Evolutionary conservation across 75 land plant species (phyloP), one percentile per base, ranked within the genome.

Genomic region (Gnetum montanum): DNA sequence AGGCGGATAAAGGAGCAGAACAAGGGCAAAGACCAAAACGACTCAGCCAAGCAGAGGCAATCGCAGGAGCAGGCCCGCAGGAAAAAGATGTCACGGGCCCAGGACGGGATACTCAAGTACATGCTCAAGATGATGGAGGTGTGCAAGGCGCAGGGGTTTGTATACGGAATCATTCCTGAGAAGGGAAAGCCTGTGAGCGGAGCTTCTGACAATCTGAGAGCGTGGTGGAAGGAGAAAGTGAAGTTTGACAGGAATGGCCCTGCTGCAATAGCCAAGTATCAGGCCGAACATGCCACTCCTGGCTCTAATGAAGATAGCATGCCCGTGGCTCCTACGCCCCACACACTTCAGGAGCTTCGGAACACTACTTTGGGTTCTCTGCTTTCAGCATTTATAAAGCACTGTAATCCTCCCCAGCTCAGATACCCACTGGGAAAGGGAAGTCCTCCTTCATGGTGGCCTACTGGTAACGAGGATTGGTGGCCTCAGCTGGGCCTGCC

Each of bases 81-180:
- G 53, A 87, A 87, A 72, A 87, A 87, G 70, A 87, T 87, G 92
- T 84, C 89, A 1, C 68, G 92, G 30, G 92, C 92, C 0, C 92
- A 87, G 62, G 92, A 87, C 45, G 92, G 92, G 41, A 87, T 87
- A 29, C 50, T 87, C 53, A 87, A 87, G 46, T 84, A 87, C 64
- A 88, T 88, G 93, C 51, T 88, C 36, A 88, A 88, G 65, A 88
- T 88, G 93, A 88, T 88, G 93, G 93, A 88, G 67, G 93, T 88
- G 20, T 88, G 93, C 58, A 85, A 88, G 49, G 93, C 93, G 27
- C 91, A 84, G 49, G 91, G 91, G 7, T 86, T 86, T 63, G 88
- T 86, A n/a, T 86, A 86, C 40, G 91, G 88, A 8, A 87, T 87
- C 29, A 87, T 87, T 19, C 92, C 92, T 4, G 92, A 87, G 63